These are phyloP conservation scores for Solanum peruvianum DNA, from an alignment of 257 asterid species.

Conservation along the genomic window DNA sequence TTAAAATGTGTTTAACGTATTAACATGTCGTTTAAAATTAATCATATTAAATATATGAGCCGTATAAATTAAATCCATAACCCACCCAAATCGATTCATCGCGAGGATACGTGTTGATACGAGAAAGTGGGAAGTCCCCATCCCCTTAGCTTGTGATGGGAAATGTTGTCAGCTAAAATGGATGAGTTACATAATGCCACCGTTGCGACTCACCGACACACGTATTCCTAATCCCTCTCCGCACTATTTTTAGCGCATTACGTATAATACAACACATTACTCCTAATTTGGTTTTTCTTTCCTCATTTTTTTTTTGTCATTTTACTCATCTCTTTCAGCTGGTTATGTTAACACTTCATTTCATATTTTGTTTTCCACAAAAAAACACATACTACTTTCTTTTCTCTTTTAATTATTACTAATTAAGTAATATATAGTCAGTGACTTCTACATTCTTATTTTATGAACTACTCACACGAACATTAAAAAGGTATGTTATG, in stretches of 20 bases:
- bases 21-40: fast-evolving
- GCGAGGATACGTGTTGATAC: too few species aligned
- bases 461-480: background rate
- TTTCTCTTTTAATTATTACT: background rate
- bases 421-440: background rate
- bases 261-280: background rate
- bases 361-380: background rate
- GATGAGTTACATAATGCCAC: background rate
- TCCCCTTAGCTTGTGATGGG: background rate
- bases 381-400: background rate
- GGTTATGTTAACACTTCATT: background rate
- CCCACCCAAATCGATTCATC: too few species aligned
- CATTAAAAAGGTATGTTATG: background rate
- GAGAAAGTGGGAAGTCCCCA: too few species aligned
- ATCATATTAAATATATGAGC: too few species aligned
- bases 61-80: too few species aligned
- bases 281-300: background rate
- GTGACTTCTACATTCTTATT: background rate
- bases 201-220: background rate
- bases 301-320: background rate
- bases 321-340: background rate
- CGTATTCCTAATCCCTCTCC: background rate
- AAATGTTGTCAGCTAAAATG: background rate
- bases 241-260: background rate
- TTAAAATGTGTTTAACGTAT: background rate